phyloP scores from a whole-genome alignment of 495 filamentous ascomycete genomes.

The Aspergillus ostianus region DNA sequence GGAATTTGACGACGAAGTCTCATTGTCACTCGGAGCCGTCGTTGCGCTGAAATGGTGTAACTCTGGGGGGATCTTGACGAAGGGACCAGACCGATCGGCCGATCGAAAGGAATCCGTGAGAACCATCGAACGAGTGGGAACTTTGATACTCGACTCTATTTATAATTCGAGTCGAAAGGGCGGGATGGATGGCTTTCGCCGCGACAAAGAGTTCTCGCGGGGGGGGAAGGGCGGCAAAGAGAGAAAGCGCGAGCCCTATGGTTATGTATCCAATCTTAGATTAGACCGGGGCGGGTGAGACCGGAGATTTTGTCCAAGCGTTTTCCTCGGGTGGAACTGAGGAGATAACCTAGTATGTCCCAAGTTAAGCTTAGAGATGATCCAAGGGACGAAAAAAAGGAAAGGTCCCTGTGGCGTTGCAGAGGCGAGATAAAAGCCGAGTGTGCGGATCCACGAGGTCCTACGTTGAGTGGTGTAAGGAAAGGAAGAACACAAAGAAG shows the following conservation, averaged over 20 bases:
- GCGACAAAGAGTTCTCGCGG: background rate
- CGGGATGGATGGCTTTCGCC: background rate
- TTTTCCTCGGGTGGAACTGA: slow-evolving; percentile 17
- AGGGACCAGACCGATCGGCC: slow-evolving; percentile 28
- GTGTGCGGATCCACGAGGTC: background rate
- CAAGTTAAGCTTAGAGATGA: too few relatives aligned
- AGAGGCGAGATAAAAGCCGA: slow-evolving; percentile 1
- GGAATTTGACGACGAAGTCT: slow-evolving; percentile 13
- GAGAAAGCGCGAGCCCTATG: slow-evolving; percentile 4
- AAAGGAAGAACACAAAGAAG: background rate
- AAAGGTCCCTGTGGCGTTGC: slow-evolving; percentile 1
- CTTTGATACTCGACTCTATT: background rate
- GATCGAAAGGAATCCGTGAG: slow-evolving; percentile 21
- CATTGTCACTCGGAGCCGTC: slow-evolving; percentile 22
- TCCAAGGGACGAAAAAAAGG: background rate
- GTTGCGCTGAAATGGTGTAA: slow-evolving; percentile 21
- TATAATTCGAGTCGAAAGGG: background rate
- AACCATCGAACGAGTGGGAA: slow-evolving; percentile 25
- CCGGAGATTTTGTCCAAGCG: slow-evolving; percentile 13
- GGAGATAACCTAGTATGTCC: background rate
- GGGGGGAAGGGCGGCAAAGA: background rate
- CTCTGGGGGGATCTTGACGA: slow-evolving; percentile 13
- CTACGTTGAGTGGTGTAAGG: background rate
- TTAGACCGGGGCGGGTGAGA: slow-evolving; percentile 15
- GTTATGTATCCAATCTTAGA: slow-evolving; percentile 7